Percentiles rank a stretch among this genome's conserved stretches.
Conservation (phyloP, 2,329 filamentous ascomycete genomes). For the Scedosporium aurantiacum region DNA sequence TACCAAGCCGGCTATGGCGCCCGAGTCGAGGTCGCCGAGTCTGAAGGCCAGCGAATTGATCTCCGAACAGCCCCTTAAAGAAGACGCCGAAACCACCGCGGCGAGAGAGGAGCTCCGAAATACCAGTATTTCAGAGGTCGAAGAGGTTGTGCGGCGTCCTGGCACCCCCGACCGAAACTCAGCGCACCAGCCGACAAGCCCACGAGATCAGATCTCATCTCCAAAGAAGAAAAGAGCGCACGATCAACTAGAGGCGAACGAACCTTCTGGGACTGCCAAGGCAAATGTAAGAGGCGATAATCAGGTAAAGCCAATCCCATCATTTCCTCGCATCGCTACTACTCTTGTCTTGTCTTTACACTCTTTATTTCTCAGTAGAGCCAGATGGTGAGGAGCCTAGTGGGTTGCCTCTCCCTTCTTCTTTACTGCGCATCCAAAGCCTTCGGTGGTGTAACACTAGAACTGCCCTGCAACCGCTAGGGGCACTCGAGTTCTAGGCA, state of each 20-base stretch:
- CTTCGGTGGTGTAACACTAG: too few species aligned
- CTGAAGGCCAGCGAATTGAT: constrained; percentile 12
- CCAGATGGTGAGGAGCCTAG: too few species aligned
- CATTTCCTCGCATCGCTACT: too few species aligned
- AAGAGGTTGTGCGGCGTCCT: constrained; percentile 23
- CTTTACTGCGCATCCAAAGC: too few species aligned
- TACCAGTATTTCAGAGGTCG: constrained; percentile 41
- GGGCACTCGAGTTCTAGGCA: too few species aligned
- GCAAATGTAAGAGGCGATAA: neutral
- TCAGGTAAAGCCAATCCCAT: neutral
- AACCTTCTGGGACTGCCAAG: constrained; percentile 8
- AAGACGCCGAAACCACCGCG: constrained; percentile 54
- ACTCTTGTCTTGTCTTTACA: too few species aligned
- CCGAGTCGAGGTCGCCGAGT: constrained; percentile 2
- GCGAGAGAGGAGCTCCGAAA: constrained; percentile 54
- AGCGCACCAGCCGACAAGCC: constrained; percentile 24
- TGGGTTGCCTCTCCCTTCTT: too few species aligned
- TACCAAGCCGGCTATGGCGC: constrained; percentile 1
- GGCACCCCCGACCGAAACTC: constrained; percentile 25
- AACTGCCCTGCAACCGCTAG: too few species aligned
- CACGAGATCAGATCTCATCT: constrained; percentile 41
- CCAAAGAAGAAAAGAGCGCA: constrained; percentile 58
- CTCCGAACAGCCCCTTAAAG: constrained; percentile 21
- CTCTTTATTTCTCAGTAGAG: too few species aligned
- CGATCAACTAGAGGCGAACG: constrained; percentile 44